Conservation (phyloP, 768 basidiomycete species). For the Amylocystis lapponica region DNA sequence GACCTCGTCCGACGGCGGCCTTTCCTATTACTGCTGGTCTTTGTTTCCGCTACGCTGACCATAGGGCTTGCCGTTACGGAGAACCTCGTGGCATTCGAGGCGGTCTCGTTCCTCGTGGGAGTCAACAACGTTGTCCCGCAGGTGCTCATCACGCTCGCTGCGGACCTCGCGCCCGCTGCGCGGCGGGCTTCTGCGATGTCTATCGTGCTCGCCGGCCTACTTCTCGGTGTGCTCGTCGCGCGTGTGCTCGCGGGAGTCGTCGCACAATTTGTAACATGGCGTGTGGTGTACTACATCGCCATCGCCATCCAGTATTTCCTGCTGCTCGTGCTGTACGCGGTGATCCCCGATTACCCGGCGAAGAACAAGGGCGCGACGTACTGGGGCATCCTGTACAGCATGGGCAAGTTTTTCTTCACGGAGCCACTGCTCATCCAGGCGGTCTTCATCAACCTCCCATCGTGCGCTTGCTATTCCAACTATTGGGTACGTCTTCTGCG, state of each 20-base stretch:
- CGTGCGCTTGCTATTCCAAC: constrained; percentile 48
- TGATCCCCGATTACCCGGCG: constrained; percentile 81
- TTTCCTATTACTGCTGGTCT: constrained; percentile 54
- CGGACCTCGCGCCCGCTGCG: constrained; percentile 73
- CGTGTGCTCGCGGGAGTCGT: constrained; percentile 74
- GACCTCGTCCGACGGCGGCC: constrained; percentile 76
- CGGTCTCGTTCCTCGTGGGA: constrained; percentile 67
- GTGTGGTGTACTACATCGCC: constrained; percentile 73
- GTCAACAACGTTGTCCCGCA: constrained; percentile 68
- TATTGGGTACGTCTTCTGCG: constrained; percentile 29
- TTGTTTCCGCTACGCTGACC: constrained; percentile 50
- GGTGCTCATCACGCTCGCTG: constrained; percentile 70
- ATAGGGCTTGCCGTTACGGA: constrained; percentile 67
- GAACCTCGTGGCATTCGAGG: constrained; percentile 55
- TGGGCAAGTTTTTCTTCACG: constrained; percentile 71
- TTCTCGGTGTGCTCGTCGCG: constrained; percentile 70
- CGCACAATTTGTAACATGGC: constrained; percentile 65
- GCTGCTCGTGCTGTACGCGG: constrained; percentile 50
- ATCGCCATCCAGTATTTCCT: constrained; percentile 64
- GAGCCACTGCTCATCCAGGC: constrained; percentile 76
- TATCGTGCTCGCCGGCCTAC: constrained; percentile 58
- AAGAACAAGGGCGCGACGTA: constrained; percentile 66
- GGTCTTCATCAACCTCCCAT: constrained; percentile 52
- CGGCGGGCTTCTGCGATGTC: constrained; percentile 71
- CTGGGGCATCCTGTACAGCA: constrained; percentile 61